These are phyloP conservation scores for Aspergillus coremiiformis DNA, from an alignment of 495 filamentous ascomycete genomes.

Conservation along the genomic window DNA sequence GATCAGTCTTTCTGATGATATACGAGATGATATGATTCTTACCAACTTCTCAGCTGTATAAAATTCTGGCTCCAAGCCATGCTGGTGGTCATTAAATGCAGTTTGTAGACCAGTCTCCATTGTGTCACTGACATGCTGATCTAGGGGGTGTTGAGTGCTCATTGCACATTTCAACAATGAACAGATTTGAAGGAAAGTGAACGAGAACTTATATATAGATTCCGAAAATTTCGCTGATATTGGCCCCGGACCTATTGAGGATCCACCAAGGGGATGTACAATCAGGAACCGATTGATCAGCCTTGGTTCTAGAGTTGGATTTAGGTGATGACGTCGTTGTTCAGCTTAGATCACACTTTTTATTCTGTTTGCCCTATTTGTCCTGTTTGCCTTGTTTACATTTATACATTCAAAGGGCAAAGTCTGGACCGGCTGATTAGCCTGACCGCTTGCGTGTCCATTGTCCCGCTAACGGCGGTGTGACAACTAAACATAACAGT, in stretches of 20 bases:
- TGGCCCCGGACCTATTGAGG: not conserved
- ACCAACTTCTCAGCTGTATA: slow-evolving; percentile 52
- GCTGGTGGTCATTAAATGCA: slow-evolving; percentile 21
- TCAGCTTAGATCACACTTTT: slow-evolving; percentile 5
- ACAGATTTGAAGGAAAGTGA: not conserved
- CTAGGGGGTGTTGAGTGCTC: slow-evolving; percentile 19
- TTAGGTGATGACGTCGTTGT: slow-evolving; percentile 27
- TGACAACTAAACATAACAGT: slow-evolving; percentile 9
- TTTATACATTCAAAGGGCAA: not conserved
- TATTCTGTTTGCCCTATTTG: slow-evolving; percentile 22
- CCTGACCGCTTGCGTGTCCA: slow-evolving; percentile 19
- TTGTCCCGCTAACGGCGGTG: slow-evolving; percentile 23
- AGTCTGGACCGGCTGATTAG: slow-evolving; percentile 15
- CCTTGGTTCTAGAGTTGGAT: slow-evolving; percentile 4
- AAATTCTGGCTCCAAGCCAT: slow-evolving; percentile 36
- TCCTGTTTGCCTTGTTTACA: slow-evolving; percentile 11
- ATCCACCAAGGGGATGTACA: not conserved
- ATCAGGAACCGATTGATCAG: not conserved
- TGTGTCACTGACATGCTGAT: slow-evolving; percentile 9
- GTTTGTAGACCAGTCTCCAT: slow-evolving; percentile 15
- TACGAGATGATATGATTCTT: slow-evolving; percentile 4
- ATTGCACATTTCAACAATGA: slow-evolving; percentile 18
- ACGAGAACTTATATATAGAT: not conserved
- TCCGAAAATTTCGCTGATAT: not conserved
- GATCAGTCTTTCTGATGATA: not conserved